Evolutionary conservation across 2,329 filamentous ascomycete species (phyloP), one percentile per base, ranked within the genome.

Genomic region (Ceratocystis colombiana): DNA sequence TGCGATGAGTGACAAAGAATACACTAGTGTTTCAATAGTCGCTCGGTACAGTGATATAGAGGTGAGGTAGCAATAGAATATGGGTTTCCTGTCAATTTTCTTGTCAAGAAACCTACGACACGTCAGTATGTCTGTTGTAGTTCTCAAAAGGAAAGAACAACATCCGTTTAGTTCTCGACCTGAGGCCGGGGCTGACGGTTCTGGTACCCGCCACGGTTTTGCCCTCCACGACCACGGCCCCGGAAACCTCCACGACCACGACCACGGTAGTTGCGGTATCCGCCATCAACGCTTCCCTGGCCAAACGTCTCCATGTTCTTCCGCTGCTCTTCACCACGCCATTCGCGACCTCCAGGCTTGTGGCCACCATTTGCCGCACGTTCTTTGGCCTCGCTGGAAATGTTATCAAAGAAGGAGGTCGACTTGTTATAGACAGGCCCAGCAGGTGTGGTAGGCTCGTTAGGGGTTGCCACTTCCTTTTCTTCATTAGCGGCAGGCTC

Each of bases 231-330:
- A 22, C 79, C 78, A 30, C 78, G 73, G 8, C 80, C 80, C 68
- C 82, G 78, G 28, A 75, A 75, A 61, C 78, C 76, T 25, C 89
- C 89, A 67, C 91, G 86, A 45, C 89, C 89, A 55, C 90, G 84
- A 37, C 90, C 89, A 64, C 91, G 87, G 76, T 86, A 94, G 69
- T 89, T 85, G 68, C 88, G 84, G 74, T 85, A 88, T 17, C 85
- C 83, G 63, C 85, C 87, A 71, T 99, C 94, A 25, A 99, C 92
- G 71, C 91, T 96, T 64, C 92, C 92, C 75, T 97, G 92, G 7
- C 94, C 94, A 71, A 99, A 99, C 0, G 94, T 99, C 77, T 99
- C 94, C 73, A 99, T 89, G 74, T 97, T 97, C 78, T 90, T 91
- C 75, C 88, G 90, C 74, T 96, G 89, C 75, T 97, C 94, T 75